A percentile compares a stretch with the other conserved stretches of the same genome.
Conservation (phyloP, 1,139 yeast genomes). For the Blastobotrys persicus region DNA sequence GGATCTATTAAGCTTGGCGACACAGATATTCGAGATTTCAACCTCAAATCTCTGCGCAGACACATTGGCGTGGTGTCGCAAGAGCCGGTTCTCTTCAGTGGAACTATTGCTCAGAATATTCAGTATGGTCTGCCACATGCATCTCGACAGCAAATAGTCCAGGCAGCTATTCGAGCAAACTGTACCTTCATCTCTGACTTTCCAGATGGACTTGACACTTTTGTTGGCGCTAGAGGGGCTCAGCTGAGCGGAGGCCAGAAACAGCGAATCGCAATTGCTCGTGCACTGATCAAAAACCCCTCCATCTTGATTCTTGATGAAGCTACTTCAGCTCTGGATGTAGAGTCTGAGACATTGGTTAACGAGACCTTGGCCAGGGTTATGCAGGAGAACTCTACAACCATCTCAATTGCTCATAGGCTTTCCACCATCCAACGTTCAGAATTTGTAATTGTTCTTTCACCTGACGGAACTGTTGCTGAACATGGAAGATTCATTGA, state of each 20-base stretch:
- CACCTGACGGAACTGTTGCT: constrained; percentile 72
- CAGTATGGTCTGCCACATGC: constrained; percentile 66
- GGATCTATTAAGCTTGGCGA: constrained; percentile 72
- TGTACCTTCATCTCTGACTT: constrained; percentile 70
- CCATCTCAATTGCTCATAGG: constrained; percentile 90
- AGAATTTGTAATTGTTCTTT: constrained; percentile 76
- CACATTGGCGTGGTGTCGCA: constrained; percentile 88
- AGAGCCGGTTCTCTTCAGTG: constrained; percentile 90
- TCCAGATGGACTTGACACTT: constrained; percentile 80
- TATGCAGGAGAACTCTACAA: constrained; percentile 68
- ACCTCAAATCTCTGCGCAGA: constrained; percentile 69
- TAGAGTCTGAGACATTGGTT: constrained; percentile 83
- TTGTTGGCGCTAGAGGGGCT: constrained; percentile 84
- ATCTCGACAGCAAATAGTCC: constrained; percentile 59
- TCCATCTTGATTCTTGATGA: constrained; percentile 71
- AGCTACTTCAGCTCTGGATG: constrained; percentile 81
- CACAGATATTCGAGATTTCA: constrained; percentile 62
- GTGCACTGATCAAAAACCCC: constrained; percentile 75
- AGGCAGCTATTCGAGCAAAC: constrained; percentile 77
- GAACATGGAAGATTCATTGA: constrained; percentile 76
- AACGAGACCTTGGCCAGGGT: constrained; percentile 58
- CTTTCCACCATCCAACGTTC: constrained; percentile 84
- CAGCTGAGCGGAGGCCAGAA: constrained; percentile 87
- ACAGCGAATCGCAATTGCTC: constrained; percentile 79
- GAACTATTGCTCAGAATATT: constrained; percentile 82